Evolutionary conservation across 2,329 filamentous ascomycete species (phyloP), one percentile per base, ranked within the genome.

Genomic region (Alternaria postmessia): DNA sequence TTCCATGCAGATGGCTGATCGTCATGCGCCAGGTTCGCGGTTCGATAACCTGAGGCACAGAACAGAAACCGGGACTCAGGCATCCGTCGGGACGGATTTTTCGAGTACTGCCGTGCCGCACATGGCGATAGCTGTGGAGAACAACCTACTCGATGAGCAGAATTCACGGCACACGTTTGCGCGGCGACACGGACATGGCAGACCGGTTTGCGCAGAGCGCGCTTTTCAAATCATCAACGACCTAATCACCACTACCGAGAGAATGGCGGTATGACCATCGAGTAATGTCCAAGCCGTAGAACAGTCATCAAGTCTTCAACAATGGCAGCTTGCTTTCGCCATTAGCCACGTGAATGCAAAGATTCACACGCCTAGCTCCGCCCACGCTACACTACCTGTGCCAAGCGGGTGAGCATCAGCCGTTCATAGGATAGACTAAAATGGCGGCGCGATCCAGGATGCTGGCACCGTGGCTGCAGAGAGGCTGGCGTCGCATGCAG

Each of bases 61-160:
- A 63, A 53, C 49, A 63, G 62, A 67, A 66, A 69, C 72, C 72
- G 74, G 71, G 66, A 72, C 68, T 75, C 44, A 73, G 71, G 71
- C 72, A 76, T 76, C 74, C 73, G 74, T 66, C 63, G 71, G 67
- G 30, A 49, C 32, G 46, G 46, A 38, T 36, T 64, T 54, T 63
- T 39, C 58, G 39, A 56, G 36, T 43, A 41, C 39, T 36, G 30
- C 60, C 57, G 57, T 57, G 62, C 62, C 56, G 53, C 51, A 43
- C 30, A 55, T 46, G 26, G 49, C 24, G 30, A 51, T 46, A 32
- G 41, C 43, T 32, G 32, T 54, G 63, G 55, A 63, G 57, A 59
- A 61, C 57, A 59, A 43, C 32, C 39, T 42, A 39, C 55, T 64
- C 46, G 55, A 54, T 55, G 26, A 22, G 47, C 16, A 26, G 18